A percentile compares a stretch with the other conserved stretches of the same genome.
These are phyloP conservation scores for Gossypium rotundifolium DNA, from an alignment of 345 rosid species.

Conservation along the genomic window DNA sequence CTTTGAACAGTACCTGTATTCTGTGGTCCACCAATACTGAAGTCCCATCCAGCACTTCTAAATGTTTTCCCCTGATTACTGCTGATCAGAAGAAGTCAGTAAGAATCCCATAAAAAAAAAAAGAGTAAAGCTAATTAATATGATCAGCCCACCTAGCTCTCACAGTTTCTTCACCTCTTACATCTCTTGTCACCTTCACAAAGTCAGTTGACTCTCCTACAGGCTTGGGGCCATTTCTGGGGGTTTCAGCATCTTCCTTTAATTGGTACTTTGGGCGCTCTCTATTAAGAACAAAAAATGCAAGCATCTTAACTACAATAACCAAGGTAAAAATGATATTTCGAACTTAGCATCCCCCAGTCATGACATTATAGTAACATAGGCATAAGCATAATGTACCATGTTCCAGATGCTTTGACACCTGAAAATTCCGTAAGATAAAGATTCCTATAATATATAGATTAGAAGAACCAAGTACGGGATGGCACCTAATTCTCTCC, in stretches of 20 bases:
- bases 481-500: constrained; percentile 85
- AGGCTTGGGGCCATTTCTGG: constrained; percentile 38
- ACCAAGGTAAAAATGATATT: constrained; percentile 7
- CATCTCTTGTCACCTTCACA: constrained; percentile 65
- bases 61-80: constrained; percentile 60
- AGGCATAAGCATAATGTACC: constrained; percentile 1
- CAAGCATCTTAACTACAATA: constrained; percentile 10
- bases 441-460: neutral
- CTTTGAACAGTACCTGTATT: constrained; percentile 63
- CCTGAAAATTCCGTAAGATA: neutral
- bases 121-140: constrained; percentile 17
- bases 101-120: constrained; percentile 17
- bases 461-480: constrained; percentile 4
- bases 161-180: constrained; percentile 56
- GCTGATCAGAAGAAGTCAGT: constrained; percentile 24
- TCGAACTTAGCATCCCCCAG: neutral
- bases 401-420: constrained; percentile 3
- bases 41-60: constrained; percentile 94
- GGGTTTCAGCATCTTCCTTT: constrained; percentile 57
- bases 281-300: constrained; percentile 37
- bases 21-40: constrained; percentile 81
- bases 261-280: constrained; percentile 84
- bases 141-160: constrained; percentile 55
- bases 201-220: constrained; percentile 57
- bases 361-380: constrained; percentile 6